These are phyloP conservation scores for Camellia granthamiana DNA, from an alignment of 148 eudicot genomes.

Conservation along the genomic window DNA sequence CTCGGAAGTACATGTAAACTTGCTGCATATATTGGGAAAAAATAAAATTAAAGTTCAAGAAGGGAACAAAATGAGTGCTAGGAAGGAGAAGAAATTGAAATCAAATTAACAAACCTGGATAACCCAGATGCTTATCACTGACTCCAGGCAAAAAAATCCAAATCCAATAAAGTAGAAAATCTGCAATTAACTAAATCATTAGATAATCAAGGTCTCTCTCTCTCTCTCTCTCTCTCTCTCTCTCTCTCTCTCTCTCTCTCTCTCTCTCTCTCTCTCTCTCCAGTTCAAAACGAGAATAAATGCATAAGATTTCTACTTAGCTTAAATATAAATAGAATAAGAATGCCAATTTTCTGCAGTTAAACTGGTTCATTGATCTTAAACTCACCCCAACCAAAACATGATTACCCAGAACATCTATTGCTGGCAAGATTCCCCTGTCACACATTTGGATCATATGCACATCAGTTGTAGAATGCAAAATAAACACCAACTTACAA, in stretches of 20 bases:
- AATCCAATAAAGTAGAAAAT: slow-evolving; percentile 56
- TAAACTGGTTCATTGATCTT: background rate
- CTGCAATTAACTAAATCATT: slow-evolving; percentile 22
- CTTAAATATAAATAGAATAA: background rate
- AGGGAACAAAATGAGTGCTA: background rate
- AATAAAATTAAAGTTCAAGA: background rate
- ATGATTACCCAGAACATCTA: slow-evolving; percentile 44
- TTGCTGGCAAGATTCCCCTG: slow-evolving; percentile 92
- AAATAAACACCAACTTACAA: background rate
- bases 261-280: no score
- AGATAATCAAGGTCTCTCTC: background rate
- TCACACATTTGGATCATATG: background rate
- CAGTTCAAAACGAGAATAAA: background rate
- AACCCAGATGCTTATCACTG: slow-evolving; percentile 66
- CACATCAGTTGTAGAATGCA: slow-evolving; percentile 5
- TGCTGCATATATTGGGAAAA: slow-evolving; percentile 36
- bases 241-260: background rate
- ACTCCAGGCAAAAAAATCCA: slow-evolving; percentile 49
- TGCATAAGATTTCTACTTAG: background rate
- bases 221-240: no score
- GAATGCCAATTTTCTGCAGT: background rate
- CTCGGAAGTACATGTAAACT: slow-evolving; percentile 66
- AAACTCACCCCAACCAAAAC: slow-evolving; percentile 66
- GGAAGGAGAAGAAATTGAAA: background rate
- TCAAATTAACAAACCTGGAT: slow-evolving; percentile 43